Evolutionary conservation across 148 eudicot species (phyloP).

Genomic region (Cornus suecica): DNA sequence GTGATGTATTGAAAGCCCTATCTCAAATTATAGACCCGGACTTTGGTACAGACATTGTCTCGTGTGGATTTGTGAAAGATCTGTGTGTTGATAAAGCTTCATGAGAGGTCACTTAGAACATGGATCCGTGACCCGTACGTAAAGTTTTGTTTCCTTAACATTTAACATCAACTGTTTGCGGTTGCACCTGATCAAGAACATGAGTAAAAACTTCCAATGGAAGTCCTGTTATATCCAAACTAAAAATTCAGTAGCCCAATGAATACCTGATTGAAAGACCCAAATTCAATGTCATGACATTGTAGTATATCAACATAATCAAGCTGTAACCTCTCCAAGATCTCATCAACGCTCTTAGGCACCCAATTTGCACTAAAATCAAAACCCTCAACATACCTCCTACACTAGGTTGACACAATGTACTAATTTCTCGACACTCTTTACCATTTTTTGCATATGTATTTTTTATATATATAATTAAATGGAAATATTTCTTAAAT

Average conservation of each 20-base stretch:
- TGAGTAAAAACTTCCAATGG: slow-evolving; percentile 79
- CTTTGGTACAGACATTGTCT: slow-evolving; percentile 96
- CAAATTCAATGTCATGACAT: slow-evolving; percentile 97
- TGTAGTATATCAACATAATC: slow-evolving; percentile 94
- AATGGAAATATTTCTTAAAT: too few relatives aligned
- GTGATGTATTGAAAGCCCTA: slow-evolving; percentile 84
- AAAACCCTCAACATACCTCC: slow-evolving; percentile 88
- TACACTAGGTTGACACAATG: slow-evolving; percentile 91
- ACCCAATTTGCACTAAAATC: slow-evolving; percentile 97
- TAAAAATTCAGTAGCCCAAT: neutral
- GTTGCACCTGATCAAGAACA: slow-evolving; percentile 87
- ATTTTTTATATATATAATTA: too few relatives aligned
- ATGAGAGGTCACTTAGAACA: slow-evolving; percentile 65
- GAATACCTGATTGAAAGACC: slow-evolving; percentile 88
- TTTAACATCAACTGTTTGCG: slow-evolving; percentile 78
- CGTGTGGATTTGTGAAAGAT: slow-evolving; percentile 98
- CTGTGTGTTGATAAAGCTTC: slow-evolving; percentile 50
- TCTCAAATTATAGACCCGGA: slow-evolving; percentile 99
- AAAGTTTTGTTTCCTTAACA: slow-evolving; percentile 16
- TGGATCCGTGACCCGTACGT: slow-evolving; percentile 22
- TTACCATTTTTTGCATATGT: too few relatives aligned
- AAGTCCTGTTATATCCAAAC: slow-evolving; percentile 83
- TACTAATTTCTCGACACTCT: slow-evolving; percentile 74
- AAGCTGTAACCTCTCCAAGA: slow-evolving; percentile 90
- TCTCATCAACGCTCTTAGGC: slow-evolving; percentile 90